Evolutionary conservation across 2,329 filamentous ascomycete species (phyloP).

Genomic region (Cryphonectria naterciae): DNA sequence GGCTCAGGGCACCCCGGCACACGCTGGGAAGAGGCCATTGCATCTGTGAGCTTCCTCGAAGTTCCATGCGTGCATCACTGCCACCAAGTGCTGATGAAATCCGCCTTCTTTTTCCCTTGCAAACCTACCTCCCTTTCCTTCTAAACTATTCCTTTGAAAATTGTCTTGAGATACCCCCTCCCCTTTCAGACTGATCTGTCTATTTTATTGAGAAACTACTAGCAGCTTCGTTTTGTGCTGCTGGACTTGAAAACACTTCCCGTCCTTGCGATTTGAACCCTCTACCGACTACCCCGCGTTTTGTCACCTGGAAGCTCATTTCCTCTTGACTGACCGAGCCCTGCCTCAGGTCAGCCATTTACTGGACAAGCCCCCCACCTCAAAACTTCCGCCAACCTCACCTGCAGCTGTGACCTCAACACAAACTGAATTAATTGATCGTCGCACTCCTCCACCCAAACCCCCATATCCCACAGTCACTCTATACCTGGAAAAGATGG

Average conservation of each 20-base stretch:
- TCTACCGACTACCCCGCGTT: constrained; percentile 22
- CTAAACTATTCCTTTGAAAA: background rate
- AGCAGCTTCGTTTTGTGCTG: background rate
- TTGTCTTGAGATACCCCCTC: constrained; percentile 3
- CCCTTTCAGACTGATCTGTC: background rate
- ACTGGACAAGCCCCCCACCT: constrained; percentile 22
- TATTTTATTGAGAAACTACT: background rate
- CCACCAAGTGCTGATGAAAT: background rate
- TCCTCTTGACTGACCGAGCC: constrained; percentile 14
- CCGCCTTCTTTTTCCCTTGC: constrained; percentile 1
- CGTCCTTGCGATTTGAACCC: background rate
- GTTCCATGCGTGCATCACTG: constrained; percentile 9
- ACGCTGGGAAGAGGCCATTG: background rate
- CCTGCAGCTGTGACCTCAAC: constrained; percentile 17
- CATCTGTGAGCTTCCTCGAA: background rate
- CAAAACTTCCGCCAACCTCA: constrained; percentile 26
- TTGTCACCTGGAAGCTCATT: constrained; percentile 10
- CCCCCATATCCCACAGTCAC: background rate
- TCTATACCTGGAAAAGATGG: constrained; percentile 33
- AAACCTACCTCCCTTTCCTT: background rate
- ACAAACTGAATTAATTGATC: background rate
- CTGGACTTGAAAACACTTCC: background rate
- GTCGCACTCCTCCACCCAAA: background rate
- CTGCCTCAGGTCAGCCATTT: constrained; percentile 19
- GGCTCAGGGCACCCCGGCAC: background rate